Percentiles rank a stretch among this genome's conserved stretches.
Conservation (phyloP, 768 basidiomycete species). For the Coprinellus micaceus region DNA sequence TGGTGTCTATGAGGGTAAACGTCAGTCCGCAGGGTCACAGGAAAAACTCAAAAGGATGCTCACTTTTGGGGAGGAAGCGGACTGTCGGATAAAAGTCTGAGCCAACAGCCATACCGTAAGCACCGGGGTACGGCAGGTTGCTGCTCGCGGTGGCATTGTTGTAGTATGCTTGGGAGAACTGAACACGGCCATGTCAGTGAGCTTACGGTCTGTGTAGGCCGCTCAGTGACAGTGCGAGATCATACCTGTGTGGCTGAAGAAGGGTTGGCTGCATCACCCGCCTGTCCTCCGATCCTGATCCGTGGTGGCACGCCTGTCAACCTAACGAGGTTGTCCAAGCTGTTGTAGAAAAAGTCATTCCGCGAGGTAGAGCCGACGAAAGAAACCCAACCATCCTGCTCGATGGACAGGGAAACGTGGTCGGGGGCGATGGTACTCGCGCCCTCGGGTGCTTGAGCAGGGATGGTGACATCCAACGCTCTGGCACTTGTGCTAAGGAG, state of each 20-base stretch:
- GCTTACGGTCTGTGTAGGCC: no score
- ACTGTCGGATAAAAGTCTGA: constrained; percentile 3
- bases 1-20: neutral
- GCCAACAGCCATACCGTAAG: neutral
- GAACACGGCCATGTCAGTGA: neutral
- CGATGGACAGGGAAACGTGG: constrained; percentile 4
- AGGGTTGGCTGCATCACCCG: neutral
- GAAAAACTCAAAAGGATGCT: neutral
- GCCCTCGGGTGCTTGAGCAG: neutral
- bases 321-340: constrained; percentile 1
- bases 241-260: neutral
- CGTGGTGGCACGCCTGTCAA: constrained; percentile 2
- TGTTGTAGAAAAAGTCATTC: constrained; percentile 3
- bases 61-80: constrained; percentile 3
- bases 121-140: neutral
- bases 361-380: constrained; percentile 2
- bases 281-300: constrained; percentile 2
- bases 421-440: neutral
- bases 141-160: neutral
- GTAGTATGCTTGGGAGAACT: neutral
- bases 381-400: neutral
- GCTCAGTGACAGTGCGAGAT: no score
- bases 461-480: neutral
- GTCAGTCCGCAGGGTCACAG: neutral
- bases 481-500: neutral